Conservation (phyloP, 305 asterid species). For the Andrographis paniculata region DNA sequence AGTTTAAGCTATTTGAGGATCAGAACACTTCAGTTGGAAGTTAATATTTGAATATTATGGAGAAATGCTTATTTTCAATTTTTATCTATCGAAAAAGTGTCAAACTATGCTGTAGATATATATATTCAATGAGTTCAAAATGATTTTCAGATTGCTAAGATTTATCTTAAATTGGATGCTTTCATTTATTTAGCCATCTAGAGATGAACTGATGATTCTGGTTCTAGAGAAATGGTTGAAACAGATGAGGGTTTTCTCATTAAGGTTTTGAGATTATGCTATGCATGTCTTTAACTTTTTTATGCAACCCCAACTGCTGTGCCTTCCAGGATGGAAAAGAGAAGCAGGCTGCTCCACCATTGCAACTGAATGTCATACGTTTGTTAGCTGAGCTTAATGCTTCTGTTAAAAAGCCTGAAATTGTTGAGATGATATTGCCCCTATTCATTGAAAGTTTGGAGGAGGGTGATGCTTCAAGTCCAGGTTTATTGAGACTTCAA, state of each 20-base stretch:
- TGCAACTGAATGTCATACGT: slow-evolving; percentile 79
- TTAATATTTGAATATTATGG: too few relatives aligned
- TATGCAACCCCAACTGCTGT: too few relatives aligned
- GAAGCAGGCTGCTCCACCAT: slow-evolving; percentile 63
- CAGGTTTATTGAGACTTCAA: slow-evolving; percentile 86
- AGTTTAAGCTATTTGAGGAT: background rate
- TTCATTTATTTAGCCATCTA: background rate
- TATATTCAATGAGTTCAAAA: too few relatives aligned
- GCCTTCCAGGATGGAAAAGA: slow-evolving; percentile 75
- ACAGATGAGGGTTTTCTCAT: background rate
- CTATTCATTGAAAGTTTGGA: slow-evolving; percentile 90
- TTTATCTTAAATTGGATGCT: background rate
- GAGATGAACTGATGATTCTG: background rate
- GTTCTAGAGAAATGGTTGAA: background rate
- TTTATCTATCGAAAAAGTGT: too few relatives aligned
- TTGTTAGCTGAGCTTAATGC: slow-evolving; percentile 82
- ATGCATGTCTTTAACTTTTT: background rate
- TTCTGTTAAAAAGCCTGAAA: slow-evolving; percentile 77
- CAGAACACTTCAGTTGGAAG: background rate
- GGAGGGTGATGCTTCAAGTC: slow-evolving; percentile 95
- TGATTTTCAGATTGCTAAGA: background rate
- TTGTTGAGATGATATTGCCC: slow-evolving; percentile 93
- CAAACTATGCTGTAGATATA: too few relatives aligned
- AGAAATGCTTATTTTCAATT: too few relatives aligned
- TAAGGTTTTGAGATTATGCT: background rate